Evolutionary conservation across 2,329 filamentous ascomycete genomes (phyloP).

Genomic region (Diaporthe aspalathi): DNA sequence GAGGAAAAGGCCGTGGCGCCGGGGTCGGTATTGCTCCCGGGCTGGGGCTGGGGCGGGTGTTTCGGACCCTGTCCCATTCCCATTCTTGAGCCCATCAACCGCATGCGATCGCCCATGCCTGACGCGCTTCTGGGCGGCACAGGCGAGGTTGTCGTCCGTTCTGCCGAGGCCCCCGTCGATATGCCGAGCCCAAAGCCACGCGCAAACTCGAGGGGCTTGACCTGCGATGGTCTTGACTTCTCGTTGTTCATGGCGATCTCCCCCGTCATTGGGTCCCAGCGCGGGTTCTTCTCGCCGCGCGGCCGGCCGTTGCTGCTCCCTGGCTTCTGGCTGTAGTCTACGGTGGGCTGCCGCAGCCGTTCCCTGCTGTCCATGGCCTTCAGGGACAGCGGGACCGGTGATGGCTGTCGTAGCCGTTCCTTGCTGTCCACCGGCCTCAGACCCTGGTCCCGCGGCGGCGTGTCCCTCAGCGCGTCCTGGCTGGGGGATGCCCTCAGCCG

Average conservation of each 20-base stretch:
- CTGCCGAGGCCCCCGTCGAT: slow-evolving; percentile 42
- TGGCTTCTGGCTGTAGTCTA: slow-evolving; percentile 32
- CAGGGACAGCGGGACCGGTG: slow-evolving; percentile 23
- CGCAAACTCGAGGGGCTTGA: slow-evolving; percentile 64
- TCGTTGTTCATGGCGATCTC: slow-evolving; percentile 68
- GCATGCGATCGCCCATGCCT: slow-evolving; percentile 38
- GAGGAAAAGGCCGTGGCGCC: slow-evolving; percentile 51
- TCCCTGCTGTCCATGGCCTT: slow-evolving; percentile 23
- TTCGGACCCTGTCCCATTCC: slow-evolving; percentile 8
- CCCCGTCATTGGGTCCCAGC: slow-evolving; percentile 75
- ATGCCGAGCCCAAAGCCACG: slow-evolving; percentile 49
- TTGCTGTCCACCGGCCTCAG: slow-evolving; percentile 20
- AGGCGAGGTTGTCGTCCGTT: slow-evolving; percentile 35
- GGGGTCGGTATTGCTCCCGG: slow-evolving; percentile 45
- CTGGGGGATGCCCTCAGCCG: slow-evolving; percentile 33
- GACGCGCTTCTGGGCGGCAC: slow-evolving; percentile 50
- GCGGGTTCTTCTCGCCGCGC: slow-evolving; percentile 50
- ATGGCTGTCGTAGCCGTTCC: slow-evolving; percentile 29
- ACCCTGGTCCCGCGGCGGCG: slow-evolving; percentile 4
- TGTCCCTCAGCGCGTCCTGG: slow-evolving; percentile 10
- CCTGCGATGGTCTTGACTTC: slow-evolving; percentile 66
- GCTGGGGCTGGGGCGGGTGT: slow-evolving; percentile 26
- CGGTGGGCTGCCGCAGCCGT: slow-evolving; percentile 43
- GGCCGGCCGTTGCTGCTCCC: slow-evolving; percentile 39
- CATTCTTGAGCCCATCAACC: slow-evolving; percentile 24